phyloP scores from a whole-genome alignment of 768 basidiomycete species.

The Phallus indusiatus region DNA sequence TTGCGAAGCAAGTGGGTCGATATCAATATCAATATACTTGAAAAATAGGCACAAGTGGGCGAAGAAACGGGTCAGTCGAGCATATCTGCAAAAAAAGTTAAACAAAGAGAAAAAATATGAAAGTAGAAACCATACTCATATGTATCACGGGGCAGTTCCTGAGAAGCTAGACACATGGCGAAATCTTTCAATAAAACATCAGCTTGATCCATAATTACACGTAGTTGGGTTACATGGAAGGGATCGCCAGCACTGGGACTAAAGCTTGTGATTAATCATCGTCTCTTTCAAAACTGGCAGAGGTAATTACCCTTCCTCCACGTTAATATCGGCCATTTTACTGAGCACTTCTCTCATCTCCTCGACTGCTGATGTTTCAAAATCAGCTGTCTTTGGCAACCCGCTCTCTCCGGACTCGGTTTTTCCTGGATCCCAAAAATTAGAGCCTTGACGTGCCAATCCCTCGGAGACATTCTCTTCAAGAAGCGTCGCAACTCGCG shows the following conservation, averaged over 20 bases:
- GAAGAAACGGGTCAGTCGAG: constrained; percentile 78
- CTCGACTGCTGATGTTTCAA: constrained; percentile 9
- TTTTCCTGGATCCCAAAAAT: constrained; percentile 64
- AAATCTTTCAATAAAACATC: constrained; percentile 54
- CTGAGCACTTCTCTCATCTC: constrained; percentile 24
- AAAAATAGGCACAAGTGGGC: constrained; percentile 88
- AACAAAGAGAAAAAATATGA: constrained; percentile 11
- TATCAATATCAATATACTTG: constrained; percentile 65
- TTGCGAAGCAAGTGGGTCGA: constrained; percentile 69
- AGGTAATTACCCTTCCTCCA: constrained; percentile 54
- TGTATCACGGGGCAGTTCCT: constrained; percentile 22
- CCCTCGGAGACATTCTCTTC: constrained; percentile 72
- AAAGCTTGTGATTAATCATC: not conserved
- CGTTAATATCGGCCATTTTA: constrained; percentile 49
- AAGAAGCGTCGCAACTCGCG: constrained; percentile 68
- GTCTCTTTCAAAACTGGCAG: constrained; percentile 10
- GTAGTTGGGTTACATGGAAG: constrained; percentile 74
- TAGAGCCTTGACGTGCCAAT: constrained; percentile 49
- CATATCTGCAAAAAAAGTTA: constrained; percentile 36
- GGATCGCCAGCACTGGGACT: constrained; percentile 61
- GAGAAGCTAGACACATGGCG: constrained; percentile 12
- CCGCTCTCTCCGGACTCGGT: constrained; percentile 22
- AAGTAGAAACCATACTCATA: constrained; percentile 40
- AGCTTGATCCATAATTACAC: constrained; percentile 66
- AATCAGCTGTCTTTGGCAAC: constrained; percentile 15